Conservation (phyloP, 495 filamentous ascomycete species). For the Tetracladium setigerum region DNA sequence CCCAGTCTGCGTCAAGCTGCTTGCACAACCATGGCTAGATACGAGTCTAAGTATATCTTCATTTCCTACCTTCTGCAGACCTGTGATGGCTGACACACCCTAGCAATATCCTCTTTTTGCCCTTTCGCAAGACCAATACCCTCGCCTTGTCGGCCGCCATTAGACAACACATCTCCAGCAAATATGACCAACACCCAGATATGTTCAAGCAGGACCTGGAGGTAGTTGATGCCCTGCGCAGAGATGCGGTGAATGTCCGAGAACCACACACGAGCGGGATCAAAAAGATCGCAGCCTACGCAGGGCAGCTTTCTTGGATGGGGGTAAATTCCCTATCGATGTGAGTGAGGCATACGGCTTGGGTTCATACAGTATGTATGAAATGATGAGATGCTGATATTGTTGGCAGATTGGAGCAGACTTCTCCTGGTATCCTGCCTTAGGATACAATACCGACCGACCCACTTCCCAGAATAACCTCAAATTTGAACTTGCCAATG, state of each 20-base stretch:
- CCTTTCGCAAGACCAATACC: constrained; percentile 77
- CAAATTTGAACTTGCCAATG: constrained; percentile 88
- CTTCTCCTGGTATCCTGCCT: constrained; percentile 89
- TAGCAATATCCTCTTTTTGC: constrained; percentile 52
- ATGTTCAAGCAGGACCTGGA: constrained; percentile 92
- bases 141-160: constrained; percentile 75
- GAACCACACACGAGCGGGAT: constrained; percentile 89
- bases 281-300: constrained; percentile 78
- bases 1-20: too few relatives aligned
- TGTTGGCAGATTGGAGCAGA: constrained; percentile 74
- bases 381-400: constrained; percentile 24
- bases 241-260: constrained; percentile 75
- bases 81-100: too few relatives aligned
- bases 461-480: constrained; percentile 87
- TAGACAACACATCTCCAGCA: constrained; percentile 92
- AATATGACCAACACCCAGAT: constrained; percentile 98
- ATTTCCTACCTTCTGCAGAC: too few relatives aligned
- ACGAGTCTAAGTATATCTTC: too few relatives aligned
- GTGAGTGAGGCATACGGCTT: constrained; percentile 37
- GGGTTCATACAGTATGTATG: neutral
- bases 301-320: constrained; percentile 90
- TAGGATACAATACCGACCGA: constrained; percentile 80
- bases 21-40: too few relatives aligned
- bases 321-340: constrained; percentile 96
- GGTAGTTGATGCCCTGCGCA: constrained; percentile 73